Evolutionary conservation across 1,139 yeast species (phyloP), one percentile per base, ranked within the genome.

Genomic region (Geotrichum citri-aurantii): DNA sequence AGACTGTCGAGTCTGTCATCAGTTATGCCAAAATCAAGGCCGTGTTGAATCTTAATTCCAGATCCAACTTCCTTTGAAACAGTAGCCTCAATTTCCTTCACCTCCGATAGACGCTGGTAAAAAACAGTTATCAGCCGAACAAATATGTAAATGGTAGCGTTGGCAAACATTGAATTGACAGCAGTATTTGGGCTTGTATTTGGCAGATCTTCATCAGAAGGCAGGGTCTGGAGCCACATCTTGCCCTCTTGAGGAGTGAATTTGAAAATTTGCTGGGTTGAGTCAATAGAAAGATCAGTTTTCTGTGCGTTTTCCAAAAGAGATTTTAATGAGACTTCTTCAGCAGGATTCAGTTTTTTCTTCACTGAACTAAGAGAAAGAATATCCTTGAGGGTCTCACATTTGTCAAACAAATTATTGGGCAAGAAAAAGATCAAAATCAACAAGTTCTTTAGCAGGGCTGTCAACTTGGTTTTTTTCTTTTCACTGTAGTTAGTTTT

Each of bases 141-240:
- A 68, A 93, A 91, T 47, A 92, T 91, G 69, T 93, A 93, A 50
- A 92, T 82, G 58, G 92, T 84, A n/a, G 97, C 88, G 72, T 92
- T 93, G 64, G 91, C 88, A 76, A 93, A 93, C 70, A 92, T 73
- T 12, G 50, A 40, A 33, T 42, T 50, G 24, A 14, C 31, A 48
- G 49, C 26, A 14, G 12, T 7, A 14, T 59, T 48, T 54, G 63
- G 66, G 11, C 62, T 63, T 14, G 60, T 62, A 31, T 62, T 64
- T 37, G 65, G 67, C 10, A 57, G 56, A 7, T 63, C 62, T 21
- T 65, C 66, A 2, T 56, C 64, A 14, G 44, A 37, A 37, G 17
- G 8, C 44, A 37, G 14, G 19, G 12, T 37, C 14, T 37, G 44
- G 19, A 37, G 44, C 44, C 44, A 37, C 44, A 37, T n/a, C 44